Evolutionary conservation across 1,284 basidiomycete genomes (phyloP).

Genomic region (Tylopilus sp.): DNA sequence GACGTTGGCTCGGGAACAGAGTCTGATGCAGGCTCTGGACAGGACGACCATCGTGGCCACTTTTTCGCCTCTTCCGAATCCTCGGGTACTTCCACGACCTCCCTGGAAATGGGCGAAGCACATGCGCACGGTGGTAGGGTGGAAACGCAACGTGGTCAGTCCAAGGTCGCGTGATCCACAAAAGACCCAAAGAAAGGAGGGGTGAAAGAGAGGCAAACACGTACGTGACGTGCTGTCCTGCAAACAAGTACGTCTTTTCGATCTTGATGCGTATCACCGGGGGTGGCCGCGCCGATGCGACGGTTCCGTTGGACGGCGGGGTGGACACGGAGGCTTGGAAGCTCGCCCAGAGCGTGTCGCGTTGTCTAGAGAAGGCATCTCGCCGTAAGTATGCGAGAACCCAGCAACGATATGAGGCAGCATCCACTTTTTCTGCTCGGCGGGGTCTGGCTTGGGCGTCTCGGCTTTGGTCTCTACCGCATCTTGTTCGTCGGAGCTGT

Average conservation of each 20-base stretch:
- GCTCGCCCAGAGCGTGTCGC: conserved; percentile 57
- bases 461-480: conserved; percentile 6
- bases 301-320: not conserved
- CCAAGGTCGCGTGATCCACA: not conserved
- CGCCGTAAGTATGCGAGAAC: conserved; percentile 4
- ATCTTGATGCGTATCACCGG: conserved; percentile 55
- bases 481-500: conserved; percentile 38
- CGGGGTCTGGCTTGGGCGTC: conserved; percentile 35
- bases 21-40: conserved; percentile 21
- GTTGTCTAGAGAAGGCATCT: conserved; percentile 13
- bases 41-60: conserved; percentile 58
- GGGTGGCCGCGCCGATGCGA: not conserved
- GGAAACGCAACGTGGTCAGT: not conserved
- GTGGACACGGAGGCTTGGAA: conserved; percentile 56
- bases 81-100: conserved; percentile 68
- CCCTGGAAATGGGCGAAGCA: conserved; percentile 45
- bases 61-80: conserved; percentile 70
- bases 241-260: conserved; percentile 66
- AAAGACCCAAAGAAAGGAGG: not conserved
- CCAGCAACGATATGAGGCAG: not conserved
- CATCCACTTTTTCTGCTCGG: conserved; percentile 46
- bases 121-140: not conserved
- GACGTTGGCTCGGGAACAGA: not conserved
- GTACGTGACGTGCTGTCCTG: conserved; percentile 70
- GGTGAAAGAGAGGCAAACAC: conserved; percentile 27